A percentile compares a stretch with the other conserved stretches of the same genome.
Conservation (phyloP, 2,329 filamentous ascomycete species). For the Colletotrichum echinochloae region DNA sequence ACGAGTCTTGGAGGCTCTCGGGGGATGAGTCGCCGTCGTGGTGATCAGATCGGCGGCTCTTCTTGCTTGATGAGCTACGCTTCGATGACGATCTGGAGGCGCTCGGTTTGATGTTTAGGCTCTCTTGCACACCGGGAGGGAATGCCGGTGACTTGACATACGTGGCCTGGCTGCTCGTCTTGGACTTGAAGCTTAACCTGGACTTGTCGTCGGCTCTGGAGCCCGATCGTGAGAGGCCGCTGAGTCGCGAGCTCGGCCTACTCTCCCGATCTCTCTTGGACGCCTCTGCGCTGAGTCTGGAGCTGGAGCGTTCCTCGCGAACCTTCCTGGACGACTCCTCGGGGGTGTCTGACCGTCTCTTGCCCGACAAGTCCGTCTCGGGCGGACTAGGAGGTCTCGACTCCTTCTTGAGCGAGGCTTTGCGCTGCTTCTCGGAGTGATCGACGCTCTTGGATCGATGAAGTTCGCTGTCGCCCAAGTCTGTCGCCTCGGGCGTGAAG, state of each 20-base stretch:
- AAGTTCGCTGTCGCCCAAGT: slow-evolving; percentile 67
- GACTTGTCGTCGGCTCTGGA: slow-evolving; percentile 64
- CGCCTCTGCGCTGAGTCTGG: slow-evolving; percentile 54
- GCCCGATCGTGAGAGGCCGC: slow-evolving; percentile 56
- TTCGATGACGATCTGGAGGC: slow-evolving; percentile 43
- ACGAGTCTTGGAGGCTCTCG: slow-evolving; percentile 65
- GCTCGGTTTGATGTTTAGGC: slow-evolving; percentile 42
- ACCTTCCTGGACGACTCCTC: slow-evolving; percentile 42
- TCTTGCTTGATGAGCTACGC: slow-evolving; percentile 49
- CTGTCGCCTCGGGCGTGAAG: slow-evolving; percentile 78
- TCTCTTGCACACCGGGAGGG: slow-evolving; percentile 45
- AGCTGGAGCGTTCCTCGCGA: slow-evolving; percentile 55
- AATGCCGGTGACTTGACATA: slow-evolving; percentile 55
- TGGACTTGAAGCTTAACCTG: slow-evolving; percentile 66
- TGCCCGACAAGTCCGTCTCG: slow-evolving; percentile 69
- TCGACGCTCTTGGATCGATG: slow-evolving; percentile 62
- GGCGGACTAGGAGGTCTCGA: slow-evolving; percentile 71
- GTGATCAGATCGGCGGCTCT: slow-evolving; percentile 53
- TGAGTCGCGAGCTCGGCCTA: slow-evolving; percentile 59
- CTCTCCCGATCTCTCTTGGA: slow-evolving; percentile 45
- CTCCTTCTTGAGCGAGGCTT: slow-evolving; percentile 56
- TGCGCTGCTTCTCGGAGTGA: slow-evolving; percentile 48
- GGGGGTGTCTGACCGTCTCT: slow-evolving; percentile 50
- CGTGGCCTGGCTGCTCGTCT: slow-evolving; percentile 69
- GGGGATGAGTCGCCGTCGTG: slow-evolving; percentile 59